Evolutionary conservation across 169 alveolate genomes (phyloP).

Genomic region (Eimeria necatrix): DNA sequence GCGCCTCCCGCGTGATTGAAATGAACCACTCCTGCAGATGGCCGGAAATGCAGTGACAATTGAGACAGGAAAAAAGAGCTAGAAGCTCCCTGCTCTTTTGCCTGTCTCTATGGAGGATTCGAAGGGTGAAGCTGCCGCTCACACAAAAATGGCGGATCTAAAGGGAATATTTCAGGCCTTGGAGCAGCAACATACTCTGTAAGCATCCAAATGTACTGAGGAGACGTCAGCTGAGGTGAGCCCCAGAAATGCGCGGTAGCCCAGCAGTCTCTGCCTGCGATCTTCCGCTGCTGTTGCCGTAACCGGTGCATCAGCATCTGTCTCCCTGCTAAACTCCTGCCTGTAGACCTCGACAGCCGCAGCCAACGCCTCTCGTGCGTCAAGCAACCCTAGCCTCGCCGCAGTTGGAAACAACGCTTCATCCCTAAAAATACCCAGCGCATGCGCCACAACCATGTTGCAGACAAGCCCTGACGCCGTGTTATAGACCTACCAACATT

Average conservation of each 20-base stretch:
- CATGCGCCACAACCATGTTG: not conserved
- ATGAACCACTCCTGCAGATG: constrained; percentile 37
- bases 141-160: not conserved
- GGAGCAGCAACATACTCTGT: not conserved
- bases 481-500: too few relatives aligned
- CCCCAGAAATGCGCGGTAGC: constrained; percentile 11
- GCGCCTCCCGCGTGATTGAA: not conserved
- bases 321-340: not conserved
- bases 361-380: not conserved
- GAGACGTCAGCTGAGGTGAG: not conserved
- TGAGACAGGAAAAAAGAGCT: not conserved
- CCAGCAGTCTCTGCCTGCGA: not conserved
- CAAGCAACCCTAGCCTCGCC: not conserved
- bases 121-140: not conserved
- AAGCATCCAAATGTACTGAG: constrained; percentile 11
- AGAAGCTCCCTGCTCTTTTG: not conserved
- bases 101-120: too few relatives aligned
- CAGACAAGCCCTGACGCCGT: too few relatives aligned
- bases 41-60: not conserved
- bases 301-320: constrained; percentile 6
- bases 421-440: not conserved
- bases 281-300: constrained; percentile 23
- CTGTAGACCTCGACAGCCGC: constrained; percentile 1
- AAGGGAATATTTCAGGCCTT: not conserved
- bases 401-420: not conserved